phyloP scores from a whole-genome alignment of 2,329 filamentous ascomycete species.

The Ceratocystis alfenasii region DNA sequence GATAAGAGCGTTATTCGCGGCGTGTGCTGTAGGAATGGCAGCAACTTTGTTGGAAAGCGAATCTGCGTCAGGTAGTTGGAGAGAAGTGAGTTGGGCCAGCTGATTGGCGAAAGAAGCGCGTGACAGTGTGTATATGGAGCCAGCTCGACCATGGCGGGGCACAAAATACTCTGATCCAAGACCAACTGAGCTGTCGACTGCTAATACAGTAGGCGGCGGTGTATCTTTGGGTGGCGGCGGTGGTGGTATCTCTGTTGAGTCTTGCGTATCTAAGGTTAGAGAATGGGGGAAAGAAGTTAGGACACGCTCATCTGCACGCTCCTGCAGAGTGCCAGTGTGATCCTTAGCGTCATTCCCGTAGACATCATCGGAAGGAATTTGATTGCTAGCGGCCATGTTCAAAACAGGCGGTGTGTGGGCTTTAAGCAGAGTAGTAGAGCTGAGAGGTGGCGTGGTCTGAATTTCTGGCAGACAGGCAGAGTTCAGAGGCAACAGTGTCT shows the following conservation, averaged over 20 bases:
- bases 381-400: slow-evolving; percentile 63
- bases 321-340: slow-evolving; percentile 44
- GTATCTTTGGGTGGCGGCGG: slow-evolving; percentile 39
- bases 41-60: slow-evolving; percentile 73
- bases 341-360: slow-evolving; percentile 57
- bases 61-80: slow-evolving; percentile 75
- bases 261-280: slow-evolving; percentile 28
- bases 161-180: slow-evolving; percentile 45
- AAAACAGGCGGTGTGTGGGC: slow-evolving; percentile 40
- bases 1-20: slow-evolving; percentile 71
- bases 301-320: slow-evolving; percentile 43
- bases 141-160: slow-evolving; percentile 54
- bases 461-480: neutral
- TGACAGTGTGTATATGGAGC: slow-evolving; percentile 88
- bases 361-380: slow-evolving; percentile 57
- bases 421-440: slow-evolving; percentile 36
- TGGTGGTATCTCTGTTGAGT: neutral
- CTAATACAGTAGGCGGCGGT: slow-evolving; percentile 27
- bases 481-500: neutral
- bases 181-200: neutral
- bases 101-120: slow-evolving; percentile 87
- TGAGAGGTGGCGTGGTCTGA: neutral
- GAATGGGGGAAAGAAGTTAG: slow-evolving; percentile 32
- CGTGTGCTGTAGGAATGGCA: slow-evolving; percentile 70
- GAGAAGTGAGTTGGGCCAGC: slow-evolving; percentile 78